Conservation (phyloP, 768 basidiomycete genomes). For the Flagelloscypha sp. region DNA sequence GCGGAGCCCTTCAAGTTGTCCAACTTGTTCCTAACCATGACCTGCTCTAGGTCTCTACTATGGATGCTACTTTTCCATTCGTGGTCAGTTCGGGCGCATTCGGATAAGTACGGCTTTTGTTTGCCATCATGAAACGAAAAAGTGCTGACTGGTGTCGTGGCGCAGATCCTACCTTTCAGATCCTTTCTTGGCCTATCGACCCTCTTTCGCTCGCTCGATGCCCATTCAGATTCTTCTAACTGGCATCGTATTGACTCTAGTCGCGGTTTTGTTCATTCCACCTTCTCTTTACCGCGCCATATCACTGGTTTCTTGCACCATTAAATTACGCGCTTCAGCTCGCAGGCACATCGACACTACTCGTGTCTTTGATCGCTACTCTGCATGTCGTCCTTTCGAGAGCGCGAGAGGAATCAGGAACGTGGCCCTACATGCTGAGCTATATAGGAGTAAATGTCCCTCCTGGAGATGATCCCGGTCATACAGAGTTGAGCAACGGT, state of each 20-base stretch:
- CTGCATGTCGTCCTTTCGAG: constrained; percentile 64
- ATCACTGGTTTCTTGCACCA: constrained; percentile 90
- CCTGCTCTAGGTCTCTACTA: too few relatives aligned
- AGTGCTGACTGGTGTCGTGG: too few relatives aligned
- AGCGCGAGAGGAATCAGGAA: constrained; percentile 50
- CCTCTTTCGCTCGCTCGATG: constrained; percentile 77
- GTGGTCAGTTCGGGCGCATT: too few relatives aligned
- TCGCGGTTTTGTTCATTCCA: constrained; percentile 83
- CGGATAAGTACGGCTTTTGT: too few relatives aligned
- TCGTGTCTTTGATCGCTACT: constrained; percentile 71
- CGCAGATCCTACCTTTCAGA: too few relatives aligned
- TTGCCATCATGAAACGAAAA: too few relatives aligned
- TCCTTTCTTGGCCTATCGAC: constrained; percentile 73
- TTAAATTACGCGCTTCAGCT: constrained; percentile 90
- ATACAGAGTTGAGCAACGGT: constrained; percentile 17
- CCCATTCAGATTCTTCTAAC: constrained; percentile 86
- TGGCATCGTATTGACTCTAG: constrained; percentile 78
- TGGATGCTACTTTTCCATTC: too few relatives aligned
- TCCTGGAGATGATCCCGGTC: constrained; percentile 32
- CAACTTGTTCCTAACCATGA: too few relatives aligned
- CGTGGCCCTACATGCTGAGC: constrained; percentile 94
- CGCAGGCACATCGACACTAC: constrained; percentile 69
- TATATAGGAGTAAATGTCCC: constrained; percentile 82
- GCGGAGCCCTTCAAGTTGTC: too few relatives aligned
- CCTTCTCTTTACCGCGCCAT: constrained; percentile 90